A percentile compares a stretch with the other conserved stretches of the same genome.
phyloP scores from a whole-genome alignment of 352 stramenopile species.

The Aphanomyces invadans region DNA sequence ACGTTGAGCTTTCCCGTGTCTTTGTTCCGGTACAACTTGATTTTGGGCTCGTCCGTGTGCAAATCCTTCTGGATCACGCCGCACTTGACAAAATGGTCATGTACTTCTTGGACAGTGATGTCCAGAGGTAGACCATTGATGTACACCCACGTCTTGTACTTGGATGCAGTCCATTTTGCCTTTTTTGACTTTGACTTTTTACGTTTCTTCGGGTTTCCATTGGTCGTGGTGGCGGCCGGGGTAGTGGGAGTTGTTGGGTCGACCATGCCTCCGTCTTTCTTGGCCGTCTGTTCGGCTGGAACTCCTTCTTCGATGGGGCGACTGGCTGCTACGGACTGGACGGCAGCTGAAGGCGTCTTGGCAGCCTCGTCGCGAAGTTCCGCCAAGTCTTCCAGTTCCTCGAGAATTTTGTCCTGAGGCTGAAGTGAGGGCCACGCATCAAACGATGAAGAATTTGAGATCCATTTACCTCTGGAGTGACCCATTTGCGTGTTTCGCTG shows the following conservation, averaged over 20 bases:
- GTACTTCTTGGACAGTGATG: conserved; percentile 87
- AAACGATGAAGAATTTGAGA: conserved; percentile 31
- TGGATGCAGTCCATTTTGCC: conserved; percentile 74
- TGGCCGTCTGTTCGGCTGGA: conserved; percentile 8
- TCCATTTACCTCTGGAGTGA: conserved; percentile 64
- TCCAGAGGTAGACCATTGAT: conserved; percentile 92
- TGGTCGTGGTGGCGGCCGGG: conserved; percentile 1
- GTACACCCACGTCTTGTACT: conserved; percentile 93
- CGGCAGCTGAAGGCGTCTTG: neutral
- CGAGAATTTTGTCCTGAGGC: conserved; percentile 33
- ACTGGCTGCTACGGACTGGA: conserved; percentile 5
- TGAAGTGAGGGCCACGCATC: neutral
- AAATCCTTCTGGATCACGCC: conserved; percentile 93
- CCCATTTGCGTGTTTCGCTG: conserved; percentile 49
- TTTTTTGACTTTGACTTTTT: conserved; percentile 80
- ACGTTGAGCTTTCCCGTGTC: conserved; percentile 84
- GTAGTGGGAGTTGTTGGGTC: neutral
- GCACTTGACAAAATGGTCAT: conserved; percentile 90
- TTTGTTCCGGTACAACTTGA: conserved; percentile 94
- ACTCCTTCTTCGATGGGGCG: no score
- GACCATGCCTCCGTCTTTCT: neutral
- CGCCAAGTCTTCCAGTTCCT: conserved; percentile 32
- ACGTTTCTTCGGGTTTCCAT: conserved; percentile 42
- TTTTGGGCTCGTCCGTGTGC: conserved; percentile 85
- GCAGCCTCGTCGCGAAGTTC: neutral